A percentile compares a stretch with the other conserved stretches of the same genome.
Evolutionary conservation across 2,329 filamentous ascomycete species (phyloP).

Genomic region (Curvularia hawaiiensis): DNA sequence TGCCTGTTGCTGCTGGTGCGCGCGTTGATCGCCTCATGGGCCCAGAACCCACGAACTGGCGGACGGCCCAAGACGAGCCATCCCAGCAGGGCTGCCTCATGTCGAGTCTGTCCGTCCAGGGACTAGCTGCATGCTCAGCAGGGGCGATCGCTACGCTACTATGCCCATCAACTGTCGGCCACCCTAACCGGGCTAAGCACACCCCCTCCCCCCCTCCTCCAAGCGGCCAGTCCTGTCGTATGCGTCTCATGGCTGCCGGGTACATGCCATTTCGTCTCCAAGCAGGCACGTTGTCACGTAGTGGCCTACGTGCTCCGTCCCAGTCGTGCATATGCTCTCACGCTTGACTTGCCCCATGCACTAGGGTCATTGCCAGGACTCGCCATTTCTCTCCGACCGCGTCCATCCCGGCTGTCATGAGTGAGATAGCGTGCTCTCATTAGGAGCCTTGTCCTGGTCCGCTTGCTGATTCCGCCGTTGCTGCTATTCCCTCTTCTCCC

Average conservation of each 20-base stretch:
- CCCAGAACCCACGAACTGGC: conserved; percentile 39
- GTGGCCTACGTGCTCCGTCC: conserved; percentile 26
- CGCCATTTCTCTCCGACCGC: conserved; percentile 30
- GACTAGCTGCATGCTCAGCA: conserved; percentile 32
- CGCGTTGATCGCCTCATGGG: conserved; percentile 46
- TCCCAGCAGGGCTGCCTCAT: conserved; percentile 38
- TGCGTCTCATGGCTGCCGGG: conserved; percentile 37
- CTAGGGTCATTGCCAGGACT: conserved; percentile 19
- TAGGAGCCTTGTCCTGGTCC: conserved; percentile 34
- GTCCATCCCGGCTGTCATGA: conserved; percentile 20
- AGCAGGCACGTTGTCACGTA: conserved; percentile 25
- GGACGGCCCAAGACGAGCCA: conserved; percentile 36
- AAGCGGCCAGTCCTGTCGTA: conserved; percentile 27
- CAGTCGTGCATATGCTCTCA: conserved; percentile 33
- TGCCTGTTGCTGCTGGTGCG: conserved; percentile 13
- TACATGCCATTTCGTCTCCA: conserved; percentile 31
- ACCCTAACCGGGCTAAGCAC: conserved; percentile 33
- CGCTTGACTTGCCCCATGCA: conserved; percentile 34
- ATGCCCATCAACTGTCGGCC: conserved; percentile 32
- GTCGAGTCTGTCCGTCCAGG: conserved; percentile 20
- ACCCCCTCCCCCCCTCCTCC: conserved; percentile 11
- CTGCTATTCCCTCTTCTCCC: conserved; percentile 29
- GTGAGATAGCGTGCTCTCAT: conserved; percentile 31
- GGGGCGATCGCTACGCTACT: conserved; percentile 41
- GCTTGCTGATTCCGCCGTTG: conserved; percentile 37